phyloP scores from a whole-genome alignment of 306 rosid species.

The Rosa lucieae region DNA sequence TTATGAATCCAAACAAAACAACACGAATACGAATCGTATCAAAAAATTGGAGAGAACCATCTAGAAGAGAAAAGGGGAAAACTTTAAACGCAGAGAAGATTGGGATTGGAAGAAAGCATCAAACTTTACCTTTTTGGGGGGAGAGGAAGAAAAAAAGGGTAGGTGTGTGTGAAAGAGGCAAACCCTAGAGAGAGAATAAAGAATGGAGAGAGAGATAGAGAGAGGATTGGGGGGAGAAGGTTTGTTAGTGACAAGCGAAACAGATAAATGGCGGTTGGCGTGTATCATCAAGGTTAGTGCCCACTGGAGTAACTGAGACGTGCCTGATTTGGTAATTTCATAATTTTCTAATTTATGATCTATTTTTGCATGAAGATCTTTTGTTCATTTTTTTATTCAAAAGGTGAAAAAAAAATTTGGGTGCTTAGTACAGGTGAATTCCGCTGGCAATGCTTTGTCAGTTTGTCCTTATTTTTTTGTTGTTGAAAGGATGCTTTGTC shows the following conservation, averaged over 20 bases:
- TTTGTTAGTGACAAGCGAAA: neutral
- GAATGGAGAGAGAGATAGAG: neutral
- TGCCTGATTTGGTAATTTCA: neutral
- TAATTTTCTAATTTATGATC: neutral
- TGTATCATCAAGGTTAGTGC: neutral
- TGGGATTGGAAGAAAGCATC: conserved; percentile 1
- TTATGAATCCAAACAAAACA: too few species aligned
- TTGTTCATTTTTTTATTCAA: too few species aligned
- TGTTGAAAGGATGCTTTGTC: too few species aligned
- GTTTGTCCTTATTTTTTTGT: too few species aligned
- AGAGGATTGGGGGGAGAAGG: neutral
- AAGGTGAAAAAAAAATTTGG: too few species aligned
- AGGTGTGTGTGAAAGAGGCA: neutral
- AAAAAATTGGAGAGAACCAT: neutral
- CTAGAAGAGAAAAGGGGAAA: neutral
- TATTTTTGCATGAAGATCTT: too few species aligned
- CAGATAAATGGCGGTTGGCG: neutral
- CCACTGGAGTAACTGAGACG: neutral
- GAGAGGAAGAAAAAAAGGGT: neutral
- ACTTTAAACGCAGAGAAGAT: neutral
- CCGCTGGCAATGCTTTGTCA: too few species aligned
- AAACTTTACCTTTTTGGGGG: neutral
- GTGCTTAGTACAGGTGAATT: too few species aligned
- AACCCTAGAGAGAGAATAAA: conserved; percentile 22
- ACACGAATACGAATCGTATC: neutral